These are phyloP conservation scores for Stentor coeruleus DNA, from an alignment of 73 alveolate genomes.

Conservation along the genomic window DNA sequence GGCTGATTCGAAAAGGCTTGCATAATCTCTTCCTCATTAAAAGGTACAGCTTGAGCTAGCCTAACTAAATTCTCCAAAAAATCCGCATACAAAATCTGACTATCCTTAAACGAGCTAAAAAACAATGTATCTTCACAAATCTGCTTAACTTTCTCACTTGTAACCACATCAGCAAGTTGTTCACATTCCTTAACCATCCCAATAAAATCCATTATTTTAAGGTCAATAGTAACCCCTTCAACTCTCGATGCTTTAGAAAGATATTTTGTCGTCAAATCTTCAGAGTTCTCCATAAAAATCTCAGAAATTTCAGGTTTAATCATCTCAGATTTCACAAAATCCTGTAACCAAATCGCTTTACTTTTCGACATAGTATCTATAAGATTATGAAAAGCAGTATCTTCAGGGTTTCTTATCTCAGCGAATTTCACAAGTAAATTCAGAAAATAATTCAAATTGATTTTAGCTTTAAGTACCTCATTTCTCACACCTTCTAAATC, in stretches of 20 bases:
- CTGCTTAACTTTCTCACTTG: neutral
- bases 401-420: constrained; percentile 9
- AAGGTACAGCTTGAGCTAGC: constrained; percentile 28
- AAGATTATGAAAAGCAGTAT: neutral
- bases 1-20: constrained; percentile 15
- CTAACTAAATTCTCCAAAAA: constrained; percentile 24
- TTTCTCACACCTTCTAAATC: neutral
- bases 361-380: constrained; percentile 19
- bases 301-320: constrained; percentile 30
- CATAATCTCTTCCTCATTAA: constrained; percentile 28
- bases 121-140: constrained; percentile 24
- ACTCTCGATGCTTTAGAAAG: neutral
- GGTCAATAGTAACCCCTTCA: neutral
- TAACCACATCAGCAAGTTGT: constrained; percentile 22
- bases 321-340: constrained; percentile 15
- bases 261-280: neutral
- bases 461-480: neutral
- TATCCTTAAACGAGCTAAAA: neutral
- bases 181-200: neutral
- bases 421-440: neutral
- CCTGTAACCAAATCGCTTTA: constrained; percentile 18
- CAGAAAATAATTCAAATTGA: neutral
- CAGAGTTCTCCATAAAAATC: constrained; percentile 16
- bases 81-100: constrained; percentile 13
- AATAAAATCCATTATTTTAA: neutral